These are phyloP conservation scores for Ophiorrhiza pumila DNA, from an alignment of 257 asterid genomes.

Conservation along the genomic window DNA sequence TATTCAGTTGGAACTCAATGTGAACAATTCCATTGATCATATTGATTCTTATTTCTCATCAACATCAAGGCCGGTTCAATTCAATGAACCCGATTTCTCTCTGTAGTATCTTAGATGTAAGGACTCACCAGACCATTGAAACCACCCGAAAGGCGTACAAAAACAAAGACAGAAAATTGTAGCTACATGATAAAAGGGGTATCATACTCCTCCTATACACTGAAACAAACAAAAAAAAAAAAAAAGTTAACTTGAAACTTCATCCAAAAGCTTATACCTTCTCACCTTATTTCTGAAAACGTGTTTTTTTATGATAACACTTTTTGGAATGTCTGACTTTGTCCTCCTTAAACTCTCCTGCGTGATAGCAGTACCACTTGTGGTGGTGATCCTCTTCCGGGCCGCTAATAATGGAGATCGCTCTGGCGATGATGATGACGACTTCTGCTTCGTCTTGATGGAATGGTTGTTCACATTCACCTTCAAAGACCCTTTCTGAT, in stretches of 20 bases:
- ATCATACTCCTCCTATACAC: not conserved
- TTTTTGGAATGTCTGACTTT: conserved; percentile 40
- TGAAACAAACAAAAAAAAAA: no score
- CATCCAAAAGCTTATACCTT: conserved; percentile 72
- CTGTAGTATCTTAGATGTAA: not conserved
- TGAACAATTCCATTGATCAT: not conserved
- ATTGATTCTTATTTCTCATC: not conserved
- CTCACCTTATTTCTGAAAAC: conserved; percentile 55
- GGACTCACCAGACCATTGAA: not conserved
- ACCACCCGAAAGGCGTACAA: not conserved
- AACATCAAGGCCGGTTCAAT: conserved; percentile 12
- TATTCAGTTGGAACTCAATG: not conserved
- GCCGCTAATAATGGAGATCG: conserved; percentile 27
- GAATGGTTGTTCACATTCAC: conserved; percentile 16
- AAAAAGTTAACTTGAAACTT: conserved; percentile 42
- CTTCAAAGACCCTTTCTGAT: conserved; percentile 16
- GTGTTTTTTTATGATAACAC: conserved; percentile 35
- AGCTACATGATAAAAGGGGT: not conserved
- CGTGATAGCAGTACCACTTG: conserved; percentile 12
- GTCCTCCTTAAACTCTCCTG: conserved; percentile 43
- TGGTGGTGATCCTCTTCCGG: conserved; percentile 30
- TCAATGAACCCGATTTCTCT: conserved; percentile 9
- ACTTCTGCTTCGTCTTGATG: conserved; percentile 38
- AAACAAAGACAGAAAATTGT: not conserved
- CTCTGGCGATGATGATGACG: conserved; percentile 14